Evolutionary conservation across 257 asterid genomes (phyloP), one percentile per base, ranked within the genome.

Genomic region (Henckelia pumila): DNA sequence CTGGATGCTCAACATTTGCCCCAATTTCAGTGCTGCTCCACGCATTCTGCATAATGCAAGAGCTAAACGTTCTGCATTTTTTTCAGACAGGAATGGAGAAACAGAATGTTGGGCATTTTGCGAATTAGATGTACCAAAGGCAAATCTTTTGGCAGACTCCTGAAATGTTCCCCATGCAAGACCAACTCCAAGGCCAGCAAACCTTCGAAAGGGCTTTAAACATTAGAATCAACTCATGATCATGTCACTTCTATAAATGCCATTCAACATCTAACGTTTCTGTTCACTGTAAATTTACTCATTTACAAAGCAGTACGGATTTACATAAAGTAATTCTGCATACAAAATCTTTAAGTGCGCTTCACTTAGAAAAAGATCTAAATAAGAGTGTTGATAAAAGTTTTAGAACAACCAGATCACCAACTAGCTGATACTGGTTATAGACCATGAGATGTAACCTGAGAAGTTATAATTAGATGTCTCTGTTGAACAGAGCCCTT

Each of bases 1-100:
- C 78, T 93, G 98, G 79, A 93, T 93, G 66, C 98, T 93, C 75
- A 93, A 75, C 97, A 93, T 93, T 78, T 93, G 98, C 67, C 98
- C 98, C 67, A 93, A 72, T 84, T 93, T 93, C 65, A 93, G 91
- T 56, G 98, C 97, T 35, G 98, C 98, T 66, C 98, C 98, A 59
- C 98, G 97, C 98, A 93, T 93, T 90, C 98, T 88, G 86, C 98
- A 93, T 73, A 93, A 79, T 32, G 97, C 97, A 79, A 89, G 94
- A 68, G 98, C 98, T 80, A 93, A 81, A 56, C 98, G 97, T 71
- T 93, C 94, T 72, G 98, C 98, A 78, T 93, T 93, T 77, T 74
- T 81, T 79, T 86, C 92, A 20, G 98, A 93, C 68, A 93, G 65
- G 80, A 76, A 83, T 21, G 29, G 29, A 26, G 29, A 26, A 26